Evolutionary conservation across 1,139 yeast genomes (phyloP), one percentile per base, ranked within the genome.

Genomic region (Kodamaea sp.): DNA sequence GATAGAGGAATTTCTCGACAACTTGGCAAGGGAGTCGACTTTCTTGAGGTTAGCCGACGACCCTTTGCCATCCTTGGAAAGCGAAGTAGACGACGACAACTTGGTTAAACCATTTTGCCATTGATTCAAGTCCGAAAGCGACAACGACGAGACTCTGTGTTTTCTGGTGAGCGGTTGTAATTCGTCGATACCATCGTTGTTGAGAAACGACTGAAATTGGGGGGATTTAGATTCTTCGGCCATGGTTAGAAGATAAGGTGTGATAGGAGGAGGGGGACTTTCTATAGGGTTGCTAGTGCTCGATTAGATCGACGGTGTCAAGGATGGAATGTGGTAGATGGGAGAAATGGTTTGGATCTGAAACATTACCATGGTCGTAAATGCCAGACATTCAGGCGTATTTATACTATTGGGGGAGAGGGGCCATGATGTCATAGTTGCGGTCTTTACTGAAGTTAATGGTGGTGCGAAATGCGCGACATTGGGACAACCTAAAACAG

Each of bases 131-230:
- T 83, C 90, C 4, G 85, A 75, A 33, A 83, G 67, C 22, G 88
- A 80, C 31, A 83, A 60, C 22, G 84, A 78, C n/a, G 84, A 77
- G n/a, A 80, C 84, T 25, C 82, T 60, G 52, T 80, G 80, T 47
- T 76, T 78, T 55, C 85, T 70, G 11, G 73, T 64, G 36, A 70
- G 64, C 1, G 89, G 89, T 37, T 72, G 74, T 50, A 82, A 61
- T 36, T 76, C 73, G 51, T 82, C 88, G 26, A 82, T 81, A 22
- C 85, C 86, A 51, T 82, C 88, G 46, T 80, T 82, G 49, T 83
- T 81, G 41, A 83, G 70, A 49, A 76, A 83, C 11, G 86, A 79
- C 46, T 68, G 74, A 30, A 32, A 32, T 28, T 35, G 39, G 8
- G 45, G 46, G n/a, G 42, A 29, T 29, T 41, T 41, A 15, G 37